Percentiles rank a stretch among this genome's conserved stretches.
phyloP scores from a whole-genome alignment of 352 stramenopile genomes.

The Saprolegnia diclina region DNA sequence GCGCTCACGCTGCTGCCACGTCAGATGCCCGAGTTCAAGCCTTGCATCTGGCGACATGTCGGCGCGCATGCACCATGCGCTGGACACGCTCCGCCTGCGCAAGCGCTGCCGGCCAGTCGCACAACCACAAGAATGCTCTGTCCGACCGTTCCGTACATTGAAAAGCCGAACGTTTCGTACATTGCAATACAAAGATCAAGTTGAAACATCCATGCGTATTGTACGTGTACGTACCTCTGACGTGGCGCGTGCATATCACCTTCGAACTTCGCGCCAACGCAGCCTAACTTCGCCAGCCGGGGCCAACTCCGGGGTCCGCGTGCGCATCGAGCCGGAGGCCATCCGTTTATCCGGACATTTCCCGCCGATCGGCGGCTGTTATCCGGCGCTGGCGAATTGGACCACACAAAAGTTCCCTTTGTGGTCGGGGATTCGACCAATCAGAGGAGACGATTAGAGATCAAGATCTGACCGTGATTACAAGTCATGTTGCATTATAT shows the following conservation, averaged over 20 bases:
- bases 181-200: background rate
- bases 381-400: background rate
- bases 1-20: background rate
- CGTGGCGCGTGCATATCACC: background rate
- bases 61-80: background rate
- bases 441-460: background rate
- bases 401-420: conserved; percentile 15
- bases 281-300: background rate
- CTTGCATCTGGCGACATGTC: background rate
- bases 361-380: background rate
- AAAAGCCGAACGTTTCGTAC: background rate
- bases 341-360: conserved; percentile 16
- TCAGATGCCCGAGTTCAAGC: background rate
- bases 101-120: too few relatives aligned
- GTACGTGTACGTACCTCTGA: background rate
- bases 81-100: too few relatives aligned
- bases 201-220: background rate
- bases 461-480: conserved; percentile 7
- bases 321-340: background rate
- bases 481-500: conserved; percentile 3
- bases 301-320: too few relatives aligned
- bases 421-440: background rate
- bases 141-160: too few relatives aligned
- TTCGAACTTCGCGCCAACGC: background rate
- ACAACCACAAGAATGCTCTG: background rate